These are phyloP conservation scores for Metarhizium humberi DNA, from an alignment of 2,329 filamentous ascomycete genomes.

Conservation along the genomic window DNA sequence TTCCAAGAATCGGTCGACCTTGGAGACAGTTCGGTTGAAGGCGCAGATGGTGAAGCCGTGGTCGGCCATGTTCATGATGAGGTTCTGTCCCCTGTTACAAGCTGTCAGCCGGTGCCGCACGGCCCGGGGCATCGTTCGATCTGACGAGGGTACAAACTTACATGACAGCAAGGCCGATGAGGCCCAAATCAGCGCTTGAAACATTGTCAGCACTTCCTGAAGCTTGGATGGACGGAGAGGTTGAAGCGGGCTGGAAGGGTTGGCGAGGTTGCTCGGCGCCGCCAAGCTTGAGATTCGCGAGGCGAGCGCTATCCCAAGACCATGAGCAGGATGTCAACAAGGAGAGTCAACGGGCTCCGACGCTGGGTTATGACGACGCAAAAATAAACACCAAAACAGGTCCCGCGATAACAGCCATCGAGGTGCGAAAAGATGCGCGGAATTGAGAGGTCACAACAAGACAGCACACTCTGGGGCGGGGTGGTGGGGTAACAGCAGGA, in stretches of 20 bases:
- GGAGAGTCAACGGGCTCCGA: background rate
- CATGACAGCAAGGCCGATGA: constrained; percentile 90
- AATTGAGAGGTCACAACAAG: constrained; percentile 21
- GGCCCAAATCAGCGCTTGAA: constrained; percentile 76
- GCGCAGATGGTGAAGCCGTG: constrained; percentile 94
- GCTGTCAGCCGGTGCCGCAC: background rate
- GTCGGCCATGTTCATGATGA: constrained; percentile 84
- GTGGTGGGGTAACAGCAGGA: constrained; percentile 28
- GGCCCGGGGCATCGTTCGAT: no score
- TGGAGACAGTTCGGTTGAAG: constrained; percentile 97
- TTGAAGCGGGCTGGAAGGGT: constrained; percentile 20
- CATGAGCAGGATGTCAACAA: constrained; percentile 24
- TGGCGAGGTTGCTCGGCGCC: constrained; percentile 42
- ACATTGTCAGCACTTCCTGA: constrained; percentile 45
- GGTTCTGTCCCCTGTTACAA: constrained; percentile 59
- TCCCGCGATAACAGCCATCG: constrained; percentile 13
- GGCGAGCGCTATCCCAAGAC: constrained; percentile 53
- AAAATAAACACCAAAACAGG: constrained; percentile 7
- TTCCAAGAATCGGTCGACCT: constrained; percentile 89
- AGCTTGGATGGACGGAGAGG: constrained; percentile 16
- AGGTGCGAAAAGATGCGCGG: constrained; percentile 17
- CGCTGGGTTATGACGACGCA: background rate
- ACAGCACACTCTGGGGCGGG: constrained; percentile 21
- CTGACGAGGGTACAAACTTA: constrained; percentile 29
- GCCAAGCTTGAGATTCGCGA: constrained; percentile 65